phyloP scores from a whole-genome alignment of 2,329 filamentous ascomycete genomes.

The Botrytis squamosa region DNA sequence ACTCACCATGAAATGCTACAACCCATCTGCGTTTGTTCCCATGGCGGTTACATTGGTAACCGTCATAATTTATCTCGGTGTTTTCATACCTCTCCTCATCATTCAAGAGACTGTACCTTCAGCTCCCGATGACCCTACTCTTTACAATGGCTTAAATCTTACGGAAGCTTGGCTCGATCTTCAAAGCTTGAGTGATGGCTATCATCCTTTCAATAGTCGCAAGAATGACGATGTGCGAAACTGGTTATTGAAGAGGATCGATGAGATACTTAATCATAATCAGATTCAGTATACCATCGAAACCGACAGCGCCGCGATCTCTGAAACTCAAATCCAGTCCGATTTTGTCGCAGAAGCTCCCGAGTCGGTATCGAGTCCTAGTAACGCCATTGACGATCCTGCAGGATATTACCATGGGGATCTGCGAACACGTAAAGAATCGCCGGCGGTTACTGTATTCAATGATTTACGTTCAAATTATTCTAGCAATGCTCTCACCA shows the following conservation, averaged over 20 bases:
- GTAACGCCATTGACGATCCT: conserved; percentile 24
- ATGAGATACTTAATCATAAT: conserved; percentile 66
- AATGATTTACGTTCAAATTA: conserved; percentile 78
- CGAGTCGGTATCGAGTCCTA: background rate
- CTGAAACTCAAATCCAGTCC: background rate
- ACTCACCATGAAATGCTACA: conserved; percentile 40
- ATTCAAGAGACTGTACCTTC: conserved; percentile 75
- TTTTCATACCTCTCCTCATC: conserved; percentile 70
- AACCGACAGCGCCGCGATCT: conserved; percentile 21
- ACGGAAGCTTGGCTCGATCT: conserved; percentile 86
- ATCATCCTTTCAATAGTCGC: conserved; percentile 86
- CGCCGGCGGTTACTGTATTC: conserved; percentile 62
- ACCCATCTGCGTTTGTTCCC: conserved; percentile 74
- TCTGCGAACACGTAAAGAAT: conserved; percentile 22
- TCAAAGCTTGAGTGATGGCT: conserved; percentile 67
- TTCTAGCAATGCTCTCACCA: conserved; percentile 58
- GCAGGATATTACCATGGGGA: conserved; percentile 22
- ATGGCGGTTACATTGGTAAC: conserved; percentile 80
- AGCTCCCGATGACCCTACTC: conserved; percentile 54
- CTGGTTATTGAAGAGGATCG: conserved; percentile 71
- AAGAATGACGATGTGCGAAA: conserved; percentile 77
- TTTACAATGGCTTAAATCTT: conserved; percentile 69
- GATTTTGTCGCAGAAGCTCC: background rate
- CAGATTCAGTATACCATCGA: conserved; percentile 49
- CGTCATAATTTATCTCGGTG: conserved; percentile 71